These are phyloP conservation scores for Pythium aristosporum DNA, from an alignment of 352 stramenopile genomes.

Conservation along the genomic window DNA sequence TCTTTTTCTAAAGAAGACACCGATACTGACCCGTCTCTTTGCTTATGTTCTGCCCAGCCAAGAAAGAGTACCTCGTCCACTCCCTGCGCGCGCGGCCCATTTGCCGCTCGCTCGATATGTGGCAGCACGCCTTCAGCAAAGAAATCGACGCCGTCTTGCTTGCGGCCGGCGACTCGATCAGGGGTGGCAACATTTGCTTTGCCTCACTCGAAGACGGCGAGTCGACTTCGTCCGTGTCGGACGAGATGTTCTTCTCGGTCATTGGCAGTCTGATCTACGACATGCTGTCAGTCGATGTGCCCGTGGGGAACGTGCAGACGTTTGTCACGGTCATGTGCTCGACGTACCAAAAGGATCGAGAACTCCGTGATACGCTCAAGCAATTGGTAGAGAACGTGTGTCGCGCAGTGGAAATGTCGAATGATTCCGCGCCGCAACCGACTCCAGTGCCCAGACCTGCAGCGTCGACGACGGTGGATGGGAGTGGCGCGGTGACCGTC, in stretches of 20 bases:
- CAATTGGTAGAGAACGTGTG: conserved; percentile 83
- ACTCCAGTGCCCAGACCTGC: neutral
- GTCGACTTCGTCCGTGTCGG: conserved; percentile 31
- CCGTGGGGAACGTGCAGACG: conserved; percentile 65
- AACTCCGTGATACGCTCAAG: conserved; percentile 69
- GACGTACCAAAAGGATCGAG: conserved; percentile 73
- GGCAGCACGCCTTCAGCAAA: conserved; percentile 81
- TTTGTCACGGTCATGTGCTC: conserved; percentile 84
- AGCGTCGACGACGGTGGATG: neutral
- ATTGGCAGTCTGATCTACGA: conserved; percentile 83
- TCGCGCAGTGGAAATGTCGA: conserved; percentile 77
- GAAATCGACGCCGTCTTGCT: conserved; percentile 63
- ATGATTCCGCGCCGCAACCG: conserved; percentile 47
- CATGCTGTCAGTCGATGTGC: conserved; percentile 82
- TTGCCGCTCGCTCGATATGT: conserved; percentile 79
- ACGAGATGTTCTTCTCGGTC: conserved; percentile 82
- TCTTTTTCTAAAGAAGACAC: neutral
- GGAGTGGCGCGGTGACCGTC: conserved; percentile 1
- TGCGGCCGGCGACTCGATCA: conserved; percentile 6
- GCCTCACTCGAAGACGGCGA: conserved; percentile 5
- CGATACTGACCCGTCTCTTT: neutral
- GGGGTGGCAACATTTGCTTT: neutral
- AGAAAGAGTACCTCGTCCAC: conserved; percentile 80
- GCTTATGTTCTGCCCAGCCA: conserved; percentile 33
- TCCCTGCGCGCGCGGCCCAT: conserved; percentile 61